phyloP scores from a whole-genome alignment of 495 filamentous ascomycete species.

The Neurospora intermedia region DNA sequence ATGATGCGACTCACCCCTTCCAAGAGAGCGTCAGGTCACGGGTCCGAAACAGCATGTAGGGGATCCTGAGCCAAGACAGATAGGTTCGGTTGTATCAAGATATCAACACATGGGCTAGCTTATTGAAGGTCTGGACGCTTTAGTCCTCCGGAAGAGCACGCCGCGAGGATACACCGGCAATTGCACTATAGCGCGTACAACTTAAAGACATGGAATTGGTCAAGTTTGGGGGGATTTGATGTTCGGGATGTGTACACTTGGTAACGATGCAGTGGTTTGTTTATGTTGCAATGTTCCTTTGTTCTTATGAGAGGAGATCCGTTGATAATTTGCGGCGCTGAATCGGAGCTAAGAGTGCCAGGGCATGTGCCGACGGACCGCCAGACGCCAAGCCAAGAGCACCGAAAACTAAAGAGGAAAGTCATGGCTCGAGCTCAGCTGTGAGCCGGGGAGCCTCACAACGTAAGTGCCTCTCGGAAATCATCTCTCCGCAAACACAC shows the following conservation, averaged over 20 bases:
- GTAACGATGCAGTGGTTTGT: constrained; percentile 1
- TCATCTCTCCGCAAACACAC: background rate
- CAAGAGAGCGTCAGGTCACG: background rate
- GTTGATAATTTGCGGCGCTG: constrained; percentile 8
- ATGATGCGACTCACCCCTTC: background rate
- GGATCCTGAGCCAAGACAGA: background rate
- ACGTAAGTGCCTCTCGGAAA: background rate
- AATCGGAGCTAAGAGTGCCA: background rate
- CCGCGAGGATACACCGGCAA: constrained; percentile 18
- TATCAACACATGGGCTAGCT: background rate
- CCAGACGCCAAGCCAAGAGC: background rate
- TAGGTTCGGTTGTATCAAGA: background rate
- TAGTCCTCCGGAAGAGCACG: background rate
- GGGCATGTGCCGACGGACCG: background rate
- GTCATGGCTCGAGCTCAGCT: background rate
- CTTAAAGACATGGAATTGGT: constrained; percentile 12
- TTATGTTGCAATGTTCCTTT: no score
- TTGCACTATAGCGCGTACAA: constrained; percentile 18
- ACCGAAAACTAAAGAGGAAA: background rate
- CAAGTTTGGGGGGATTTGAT: constrained; percentile 17
- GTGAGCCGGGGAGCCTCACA: background rate
- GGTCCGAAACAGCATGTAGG: background rate
- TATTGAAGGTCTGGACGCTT: background rate
- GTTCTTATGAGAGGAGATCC: background rate
- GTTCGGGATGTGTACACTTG: constrained; percentile 13